These are phyloP conservation scores for Quaeritorhiza haematococci DNA, from an alignment of 371 early-diverging fungal genomes.

Conservation along the genomic window DNA sequence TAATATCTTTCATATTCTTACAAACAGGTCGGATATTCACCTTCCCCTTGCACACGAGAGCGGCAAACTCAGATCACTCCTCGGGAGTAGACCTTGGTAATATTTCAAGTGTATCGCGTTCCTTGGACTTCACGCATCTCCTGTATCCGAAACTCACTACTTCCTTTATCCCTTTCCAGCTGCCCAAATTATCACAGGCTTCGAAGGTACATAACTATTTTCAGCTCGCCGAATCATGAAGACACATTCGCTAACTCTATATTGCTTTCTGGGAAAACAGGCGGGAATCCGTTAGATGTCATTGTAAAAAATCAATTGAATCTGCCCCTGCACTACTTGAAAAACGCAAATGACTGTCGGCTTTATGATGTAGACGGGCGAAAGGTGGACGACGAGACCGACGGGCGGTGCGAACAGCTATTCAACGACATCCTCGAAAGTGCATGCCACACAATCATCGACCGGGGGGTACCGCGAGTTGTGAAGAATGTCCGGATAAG, in stretches of 20 bases:
- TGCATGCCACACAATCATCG: slow-evolving; percentile 8
- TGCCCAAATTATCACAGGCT: slow-evolving; percentile 41
- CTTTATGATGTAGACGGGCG: slow-evolving; percentile 28
- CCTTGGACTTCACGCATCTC: not conserved
- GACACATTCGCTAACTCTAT: not conserved
- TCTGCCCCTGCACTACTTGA: slow-evolving; percentile 22
- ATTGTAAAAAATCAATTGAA: slow-evolving; percentile 33
- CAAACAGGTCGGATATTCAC: slow-evolving; percentile 32
- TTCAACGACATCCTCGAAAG: slow-evolving; percentile 22
- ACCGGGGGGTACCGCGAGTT: slow-evolving; percentile 3
- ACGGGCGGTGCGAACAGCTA: slow-evolving; percentile 21
- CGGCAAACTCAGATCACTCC: not conserved
- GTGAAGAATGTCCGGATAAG: slow-evolving; percentile 11
- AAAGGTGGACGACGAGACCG: slow-evolving; percentile 16
- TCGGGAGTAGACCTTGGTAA: slow-evolving; percentile 13
- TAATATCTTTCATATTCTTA: too few relatives aligned
- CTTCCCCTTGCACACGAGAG: slow-evolving; percentile 12
- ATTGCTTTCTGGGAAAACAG: not conserved
- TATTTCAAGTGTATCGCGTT: not conserved
- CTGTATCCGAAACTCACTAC: not conserved
- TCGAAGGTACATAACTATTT: slow-evolving; percentile 15
- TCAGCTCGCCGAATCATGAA: not conserved
- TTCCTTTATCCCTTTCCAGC: not conserved
- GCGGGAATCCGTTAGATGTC: slow-evolving; percentile 41
- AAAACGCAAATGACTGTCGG: slow-evolving; percentile 18